Evolutionary conservation across 768 basidiomycete genomes (phyloP), one percentile per base, ranked within the genome.

Genomic region (Paxillus rubicundulus): DNA sequence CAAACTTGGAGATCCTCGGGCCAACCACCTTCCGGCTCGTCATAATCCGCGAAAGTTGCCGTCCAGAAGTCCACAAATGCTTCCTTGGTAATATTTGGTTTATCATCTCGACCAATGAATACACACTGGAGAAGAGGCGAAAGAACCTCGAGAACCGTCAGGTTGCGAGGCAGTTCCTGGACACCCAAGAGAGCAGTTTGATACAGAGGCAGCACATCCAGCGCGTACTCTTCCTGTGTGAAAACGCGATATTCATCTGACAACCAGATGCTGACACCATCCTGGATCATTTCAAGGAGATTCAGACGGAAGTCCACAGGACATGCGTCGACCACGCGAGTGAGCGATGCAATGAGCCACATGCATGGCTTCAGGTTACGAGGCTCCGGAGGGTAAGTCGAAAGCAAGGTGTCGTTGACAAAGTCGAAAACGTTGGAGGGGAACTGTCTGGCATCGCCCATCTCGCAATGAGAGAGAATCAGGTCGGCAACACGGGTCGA

Each of bases 1-100:
- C 74, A 76, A 14, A 63, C 58, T 20, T 56, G 62, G 18, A 86
- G 71, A 37, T 72, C 68, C 27, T 71, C 68, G 0, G 84, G 77
- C 85, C 86, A 90, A 5, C 80, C 82, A 2, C 61, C 62, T 13
- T 62, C 54, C 0, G 85, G 84, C 20, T 72, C 67, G 3, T 71
- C 55, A 20, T 72, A 33, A 2, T 65, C 47, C 10, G 72, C 72
- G 54, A 76, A 87, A 2, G 74, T 72, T 2, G 70, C 58, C 14
- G 73, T 64, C 89, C 89, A 90, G 62, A 85, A 86, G 28, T 80
- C 79, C 7, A 63, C 63, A 61, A 91, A 89, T 2, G 82, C 74
- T 6, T 81, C 78, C 12, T 67, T 64, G 4, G 77, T 71, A 3
- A 72, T 62, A 0, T 57, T 59, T 3, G 78, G 76, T 49, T 79